Evolutionary conservation across 2,329 filamentous ascomycete species (phyloP).

Genomic region (Fusarium sarcochroum): DNA sequence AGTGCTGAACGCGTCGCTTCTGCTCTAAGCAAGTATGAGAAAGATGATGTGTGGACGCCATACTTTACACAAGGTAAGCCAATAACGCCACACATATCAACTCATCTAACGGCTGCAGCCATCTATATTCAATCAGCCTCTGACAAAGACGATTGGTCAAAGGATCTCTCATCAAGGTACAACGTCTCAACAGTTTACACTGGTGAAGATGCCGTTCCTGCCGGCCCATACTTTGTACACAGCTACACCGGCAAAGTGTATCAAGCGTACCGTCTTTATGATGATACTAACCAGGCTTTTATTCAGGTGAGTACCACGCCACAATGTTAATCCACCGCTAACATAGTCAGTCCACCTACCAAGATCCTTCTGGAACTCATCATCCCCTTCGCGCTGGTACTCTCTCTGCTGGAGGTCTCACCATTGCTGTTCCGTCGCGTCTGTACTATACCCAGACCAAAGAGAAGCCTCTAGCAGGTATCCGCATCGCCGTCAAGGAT

Average conservation of each 20-base stretch:
- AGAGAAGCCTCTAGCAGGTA: not conserved
- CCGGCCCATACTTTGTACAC: slow-evolving; percentile 26
- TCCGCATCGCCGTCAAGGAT: slow-evolving; percentile 29
- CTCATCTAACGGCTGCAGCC: not conserved
- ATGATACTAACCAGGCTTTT: slow-evolving; percentile 24
- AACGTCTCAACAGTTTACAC: not conserved
- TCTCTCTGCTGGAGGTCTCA: slow-evolving; percentile 17
- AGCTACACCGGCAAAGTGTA: slow-evolving; percentile 10
- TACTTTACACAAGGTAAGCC: slow-evolving; percentile 13
- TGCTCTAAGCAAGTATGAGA: not conserved
- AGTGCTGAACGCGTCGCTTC: not conserved
- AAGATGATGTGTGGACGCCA: slow-evolving; percentile 24
- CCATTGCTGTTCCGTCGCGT: slow-evolving; percentile 22
- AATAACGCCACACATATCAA: rapidly evolving
- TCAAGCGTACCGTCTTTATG: slow-evolving; percentile 11
- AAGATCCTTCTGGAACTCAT: slow-evolving; percentile 21
- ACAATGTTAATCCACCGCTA: not conserved
- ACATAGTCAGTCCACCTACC: slow-evolving; percentile 17
- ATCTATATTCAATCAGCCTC: slow-evolving; percentile 2
- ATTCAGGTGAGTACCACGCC: not conserved
- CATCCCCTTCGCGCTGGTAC: slow-evolving; percentile 24
- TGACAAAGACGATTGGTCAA: not conserved
- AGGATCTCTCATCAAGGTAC: not conserved
- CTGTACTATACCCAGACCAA: not conserved
- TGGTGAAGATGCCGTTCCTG: not conserved